Evolutionary conservation across 805 yeast species (phyloP), one percentile per base, ranked within the genome.

Genomic region (Pichia membranifaciens): DNA sequence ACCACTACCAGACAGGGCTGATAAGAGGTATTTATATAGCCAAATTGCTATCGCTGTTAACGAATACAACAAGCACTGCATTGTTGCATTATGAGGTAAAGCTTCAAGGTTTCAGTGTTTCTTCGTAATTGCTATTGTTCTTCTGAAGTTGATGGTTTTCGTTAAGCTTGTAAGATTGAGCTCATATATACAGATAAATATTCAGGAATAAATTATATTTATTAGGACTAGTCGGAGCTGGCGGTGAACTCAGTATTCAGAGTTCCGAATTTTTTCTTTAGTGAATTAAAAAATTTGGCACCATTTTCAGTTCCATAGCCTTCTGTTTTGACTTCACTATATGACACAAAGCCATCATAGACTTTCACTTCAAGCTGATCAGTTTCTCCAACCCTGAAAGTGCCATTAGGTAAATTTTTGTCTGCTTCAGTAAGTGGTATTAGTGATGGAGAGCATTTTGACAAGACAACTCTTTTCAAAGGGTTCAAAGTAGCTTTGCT

Each of bases 21-120:
- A 82, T 49, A 73, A 90, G 52, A 71, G 71, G 50, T 81, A 78
- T 59, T 65, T 91, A 47, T 89, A 88, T 70, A 75, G 71, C 52
- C 77, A 76, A 58, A 85, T 93, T 56, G 84, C 82, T 3, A 67
- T 83, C 50, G 96, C 96, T 1, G 98, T 88, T 16, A 76, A 73
- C 20, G 87, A 83, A 57, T 89, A 74, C 67, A 91, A 90, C 59
- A 81, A 81, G 65, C 56, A 55, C 20, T 62, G 66, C 46, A 58
- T 62, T 45, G 60, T 62, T 51, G 57, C 61, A 12, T 50, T 61
- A 37, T 61, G 25, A 38, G 7, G 17, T 22, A 6, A n/a, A n/a
- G n/a, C n/a, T n/a, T n/a, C n/a, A n/a, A n/a, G 16, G n/a, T n/a
- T 23, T n/a, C 17, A 15, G 6, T 5, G 5, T 28, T 15, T 35